A percentile compares a stretch with the other conserved stretches of the same genome.
These are phyloP conservation scores for Penstemon eatonii DNA, from an alignment of 257 asterid genomes.

Conservation along the genomic window DNA sequence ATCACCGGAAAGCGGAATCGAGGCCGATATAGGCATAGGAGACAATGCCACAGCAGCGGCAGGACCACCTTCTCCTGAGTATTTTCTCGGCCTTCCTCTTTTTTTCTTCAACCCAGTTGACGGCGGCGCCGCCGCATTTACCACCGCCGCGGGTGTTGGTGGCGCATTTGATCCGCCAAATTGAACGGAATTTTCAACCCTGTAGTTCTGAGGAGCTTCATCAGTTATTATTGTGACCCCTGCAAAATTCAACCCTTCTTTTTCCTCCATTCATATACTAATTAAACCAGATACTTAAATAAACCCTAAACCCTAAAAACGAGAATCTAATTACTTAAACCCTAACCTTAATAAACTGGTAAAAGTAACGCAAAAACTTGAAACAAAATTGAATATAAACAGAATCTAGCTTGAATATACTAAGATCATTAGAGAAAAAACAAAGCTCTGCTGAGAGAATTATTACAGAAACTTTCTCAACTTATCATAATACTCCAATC, in stretches of 20 bases:
- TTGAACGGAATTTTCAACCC: constrained; percentile 50
- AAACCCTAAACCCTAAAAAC: constrained; percentile 38
- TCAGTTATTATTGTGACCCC: constrained; percentile 53
- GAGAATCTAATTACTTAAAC: constrained; percentile 23
- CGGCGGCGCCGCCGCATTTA: constrained; percentile 30
- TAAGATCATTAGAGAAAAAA: constrained; percentile 47
- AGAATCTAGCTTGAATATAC: constrained; percentile 35
- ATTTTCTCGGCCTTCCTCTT: constrained; percentile 92
- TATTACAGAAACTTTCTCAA: constrained; percentile 34
- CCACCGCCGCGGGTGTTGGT: constrained; percentile 36
- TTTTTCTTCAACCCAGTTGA: constrained; percentile 61
- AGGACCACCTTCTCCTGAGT: constrained; percentile 59
- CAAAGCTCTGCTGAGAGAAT: constrained; percentile 38
- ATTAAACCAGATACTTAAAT: constrained; percentile 20
- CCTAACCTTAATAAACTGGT: constrained; percentile 28
- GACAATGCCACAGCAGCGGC: constrained; percentile 60
- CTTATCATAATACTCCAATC: constrained; percentile 30
- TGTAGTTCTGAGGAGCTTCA: constrained; percentile 63
- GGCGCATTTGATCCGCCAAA: constrained; percentile 54
- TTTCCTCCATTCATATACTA: constrained; percentile 75
- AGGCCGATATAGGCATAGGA: constrained; percentile 96
- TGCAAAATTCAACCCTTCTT: constrained; percentile 55
- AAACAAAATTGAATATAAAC: constrained; percentile 33
- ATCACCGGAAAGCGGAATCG: constrained; percentile 82
- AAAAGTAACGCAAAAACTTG: constrained; percentile 18